A percentile compares a stretch with the other conserved stretches of the same genome.
Evolutionary conservation across 805 yeast genomes (phyloP).

Genomic region (Metschnikowia hibisci): DNA sequence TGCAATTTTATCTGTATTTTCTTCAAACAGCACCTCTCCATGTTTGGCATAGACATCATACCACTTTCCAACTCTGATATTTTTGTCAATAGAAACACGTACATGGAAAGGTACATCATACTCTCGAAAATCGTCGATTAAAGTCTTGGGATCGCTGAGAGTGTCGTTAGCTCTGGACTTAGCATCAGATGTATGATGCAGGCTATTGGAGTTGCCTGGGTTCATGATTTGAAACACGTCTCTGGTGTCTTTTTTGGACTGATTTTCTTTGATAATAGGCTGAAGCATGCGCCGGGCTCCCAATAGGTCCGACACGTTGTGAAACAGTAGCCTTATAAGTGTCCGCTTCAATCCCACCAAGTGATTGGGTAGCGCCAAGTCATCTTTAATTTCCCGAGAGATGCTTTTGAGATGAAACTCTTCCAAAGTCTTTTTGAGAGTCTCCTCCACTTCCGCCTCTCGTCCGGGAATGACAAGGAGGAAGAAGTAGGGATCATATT

Average conservation of each 20-base stretch:
- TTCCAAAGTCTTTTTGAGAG: constrained; percentile 64
- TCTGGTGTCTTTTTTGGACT: constrained; percentile 54
- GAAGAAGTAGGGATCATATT: constrained; percentile 83
- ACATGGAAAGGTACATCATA: constrained; percentile 97
- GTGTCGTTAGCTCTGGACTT: constrained; percentile 12
- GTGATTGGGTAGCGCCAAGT: constrained; percentile 80
- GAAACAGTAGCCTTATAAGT: constrained; percentile 66
- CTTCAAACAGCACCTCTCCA: constrained; percentile 51
- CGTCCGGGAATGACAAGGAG: constrained; percentile 57
- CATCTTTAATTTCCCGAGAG: constrained; percentile 64
- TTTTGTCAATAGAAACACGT: constrained; percentile 87
- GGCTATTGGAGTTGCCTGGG: constrained; percentile 28
- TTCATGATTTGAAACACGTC: constrained; percentile 64
- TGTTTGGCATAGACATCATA: constrained; percentile 68
- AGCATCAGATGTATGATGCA: not conserved
- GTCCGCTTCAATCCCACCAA: constrained; percentile 67
- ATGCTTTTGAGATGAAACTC: constrained; percentile 51
- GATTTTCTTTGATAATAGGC: constrained; percentile 71
- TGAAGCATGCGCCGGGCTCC: constrained; percentile 66
- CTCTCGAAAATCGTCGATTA: constrained; percentile 79
- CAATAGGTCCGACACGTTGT: constrained; percentile 67
- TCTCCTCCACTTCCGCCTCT: constrained; percentile 83
- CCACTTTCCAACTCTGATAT: constrained; percentile 94
- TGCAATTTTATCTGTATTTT: constrained; percentile 71
- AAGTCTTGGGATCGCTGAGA: constrained; percentile 52